phyloP scores from a whole-genome alignment of 129 eudicot species.

The Apium graveolens region DNA sequence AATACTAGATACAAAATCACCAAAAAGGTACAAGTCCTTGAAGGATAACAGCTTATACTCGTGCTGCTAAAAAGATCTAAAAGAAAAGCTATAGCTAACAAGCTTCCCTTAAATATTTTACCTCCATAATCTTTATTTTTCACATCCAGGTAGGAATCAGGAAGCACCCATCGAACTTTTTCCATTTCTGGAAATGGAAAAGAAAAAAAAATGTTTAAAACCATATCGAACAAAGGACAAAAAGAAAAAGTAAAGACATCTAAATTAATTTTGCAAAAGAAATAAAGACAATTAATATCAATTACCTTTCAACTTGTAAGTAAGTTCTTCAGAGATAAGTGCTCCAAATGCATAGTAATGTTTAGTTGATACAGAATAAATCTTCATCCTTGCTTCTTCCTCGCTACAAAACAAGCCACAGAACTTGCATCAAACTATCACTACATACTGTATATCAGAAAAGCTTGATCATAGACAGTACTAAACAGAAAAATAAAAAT shows the following conservation, averaged over 20 bases:
- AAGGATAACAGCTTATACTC: not conserved
- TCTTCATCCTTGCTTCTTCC: constrained; percentile 88
- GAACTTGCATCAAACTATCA: not conserved
- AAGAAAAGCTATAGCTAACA: not conserved
- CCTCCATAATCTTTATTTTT: constrained; percentile 95
- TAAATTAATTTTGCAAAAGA: not conserved
- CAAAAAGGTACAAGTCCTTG: not conserved
- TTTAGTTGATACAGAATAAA: constrained; percentile 90
- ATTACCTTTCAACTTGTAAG: constrained; percentile 78
- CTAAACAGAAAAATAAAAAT: not conserved
- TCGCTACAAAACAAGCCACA: constrained; percentile 31
- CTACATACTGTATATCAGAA: not conserved
- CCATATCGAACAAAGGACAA: not conserved
- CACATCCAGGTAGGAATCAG: constrained; percentile 92
- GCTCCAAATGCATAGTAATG: constrained; percentile 97
- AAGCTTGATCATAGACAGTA: not conserved
- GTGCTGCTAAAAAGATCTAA: not conserved
- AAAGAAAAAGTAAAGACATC: not conserved
- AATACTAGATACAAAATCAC: not conserved
- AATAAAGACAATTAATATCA: not conserved
- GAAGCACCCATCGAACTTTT: constrained; percentile 89
- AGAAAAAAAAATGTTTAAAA: not conserved
- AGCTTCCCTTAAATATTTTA: constrained; percentile 9
- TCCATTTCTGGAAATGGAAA: constrained; percentile 41
- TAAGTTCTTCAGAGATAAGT: constrained; percentile 76